A percentile compares a stretch with the other conserved stretches of the same genome.
phyloP scores from a whole-genome alignment of 1,139 yeast genomes.

The Saccharomyces hybrid region DNA sequence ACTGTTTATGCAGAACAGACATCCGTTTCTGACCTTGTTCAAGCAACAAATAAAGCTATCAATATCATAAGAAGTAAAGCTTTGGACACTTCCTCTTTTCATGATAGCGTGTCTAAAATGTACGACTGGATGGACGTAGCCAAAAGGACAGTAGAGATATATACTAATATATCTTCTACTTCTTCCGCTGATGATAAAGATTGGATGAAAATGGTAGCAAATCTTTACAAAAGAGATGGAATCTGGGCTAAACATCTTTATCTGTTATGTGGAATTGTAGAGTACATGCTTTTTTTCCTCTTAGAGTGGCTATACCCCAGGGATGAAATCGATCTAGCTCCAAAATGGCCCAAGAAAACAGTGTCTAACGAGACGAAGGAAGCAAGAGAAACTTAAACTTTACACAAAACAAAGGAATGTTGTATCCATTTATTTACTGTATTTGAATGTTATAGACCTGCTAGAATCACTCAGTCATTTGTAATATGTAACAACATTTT shows the following conservation, averaged over 20 bases:
- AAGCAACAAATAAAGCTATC: slow-evolving; percentile 62
- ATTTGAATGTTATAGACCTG: neutral
- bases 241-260: slow-evolving; percentile 78
- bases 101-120: slow-evolving; percentile 68
- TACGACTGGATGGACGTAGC: slow-evolving; percentile 95
- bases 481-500: neutral
- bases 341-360: slow-evolving; percentile 58
- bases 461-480: neutral
- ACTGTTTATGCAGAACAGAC: slow-evolving; percentile 80
- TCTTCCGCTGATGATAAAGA: slow-evolving; percentile 37
- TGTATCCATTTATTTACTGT: neutral
- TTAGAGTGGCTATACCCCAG: slow-evolving; percentile 69
- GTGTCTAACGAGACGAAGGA: neutral
- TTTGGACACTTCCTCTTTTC: slow-evolving; percentile 70
- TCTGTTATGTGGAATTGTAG: slow-evolving; percentile 71
- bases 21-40: slow-evolving; percentile 69
- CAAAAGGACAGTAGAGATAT: slow-evolving; percentile 72
- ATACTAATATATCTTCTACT: slow-evolving; percentile 40
- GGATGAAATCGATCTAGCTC: slow-evolving; percentile 57
- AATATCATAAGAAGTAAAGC: slow-evolving; percentile 45
- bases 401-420: neutral
- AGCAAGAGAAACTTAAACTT: neutral
- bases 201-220: slow-evolving; percentile 45
- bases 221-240: slow-evolving; percentile 63
- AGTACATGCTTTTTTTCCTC: slow-evolving; percentile 52